phyloP scores from a whole-genome alignment of 129 eudicot species.

The Flaveria trinervia region DNA sequence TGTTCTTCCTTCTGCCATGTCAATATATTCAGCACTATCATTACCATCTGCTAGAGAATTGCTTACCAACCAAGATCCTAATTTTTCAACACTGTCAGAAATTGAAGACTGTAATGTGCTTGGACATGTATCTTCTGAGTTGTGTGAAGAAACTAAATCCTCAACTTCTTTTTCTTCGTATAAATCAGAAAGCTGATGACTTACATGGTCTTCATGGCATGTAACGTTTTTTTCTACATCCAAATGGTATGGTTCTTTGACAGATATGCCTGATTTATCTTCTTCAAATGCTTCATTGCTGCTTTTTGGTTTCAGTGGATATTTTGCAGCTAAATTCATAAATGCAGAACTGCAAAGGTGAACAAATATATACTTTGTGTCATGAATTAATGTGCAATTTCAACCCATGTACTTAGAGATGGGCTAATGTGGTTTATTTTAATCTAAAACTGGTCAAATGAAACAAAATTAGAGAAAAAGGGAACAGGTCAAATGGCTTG shows the following conservation, averaged over 20 bases:
- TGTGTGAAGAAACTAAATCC: slow-evolving; percentile 56
- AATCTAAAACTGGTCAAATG: not conserved
- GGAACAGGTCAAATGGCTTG: not conserved
- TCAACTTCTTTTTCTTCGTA: slow-evolving; percentile 53
- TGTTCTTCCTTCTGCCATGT: slow-evolving; percentile 33
- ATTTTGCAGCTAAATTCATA: slow-evolving; percentile 86
- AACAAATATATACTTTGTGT: slow-evolving; percentile 18
- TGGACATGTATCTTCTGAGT: slow-evolving; percentile 45
- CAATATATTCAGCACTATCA: slow-evolving; percentile 9
- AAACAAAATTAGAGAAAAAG: not conserved
- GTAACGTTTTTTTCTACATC: slow-evolving; percentile 53
- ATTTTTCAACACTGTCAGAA: slow-evolving; percentile 39
- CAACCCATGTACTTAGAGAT: not conserved
- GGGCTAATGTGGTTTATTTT: not conserved
- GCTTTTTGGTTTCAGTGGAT: slow-evolving; percentile 54
- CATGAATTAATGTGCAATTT: slow-evolving; percentile 9
- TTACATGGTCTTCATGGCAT: slow-evolving; percentile 43
- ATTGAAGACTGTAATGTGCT: slow-evolving; percentile 39
- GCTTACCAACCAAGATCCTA: slow-evolving; percentile 38
- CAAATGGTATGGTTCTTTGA: slow-evolving; percentile 42
- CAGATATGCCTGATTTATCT: slow-evolving; percentile 38
- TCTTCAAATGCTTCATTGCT: slow-evolving; percentile 34
- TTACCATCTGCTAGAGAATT: slow-evolving; percentile 37
- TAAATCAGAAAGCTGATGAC: slow-evolving; percentile 33
- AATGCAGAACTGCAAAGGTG: slow-evolving; percentile 81